Base-by-base conservation (phyloP, 176 grass and related monocot species). In the Raddia guianensis region DNA sequence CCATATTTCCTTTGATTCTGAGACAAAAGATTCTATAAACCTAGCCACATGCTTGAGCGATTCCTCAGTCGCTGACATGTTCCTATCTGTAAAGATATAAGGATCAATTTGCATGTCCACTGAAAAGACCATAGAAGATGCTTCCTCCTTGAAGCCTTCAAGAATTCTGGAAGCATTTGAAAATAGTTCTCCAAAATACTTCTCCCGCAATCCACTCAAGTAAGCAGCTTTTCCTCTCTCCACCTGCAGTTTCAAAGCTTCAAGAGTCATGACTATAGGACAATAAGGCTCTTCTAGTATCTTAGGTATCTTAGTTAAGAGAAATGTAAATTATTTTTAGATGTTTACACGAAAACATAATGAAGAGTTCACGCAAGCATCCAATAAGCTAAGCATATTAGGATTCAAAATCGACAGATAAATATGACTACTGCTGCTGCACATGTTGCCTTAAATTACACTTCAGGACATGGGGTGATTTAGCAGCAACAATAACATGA, bases 21-120 rank as follows among this genome's bases (percentile, higher is more conserved):
- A 98, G 75, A 91, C 92, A 83, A 98, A 98, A 72, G 95, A 94
- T 86, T 98, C 92, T 88, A 98, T 83, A 92, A 92, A 98, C 78
- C 95, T 91, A 84, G 92, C 92, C 68, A 98, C 86, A 86, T 98
- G 90, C 63, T 94, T 94, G 49, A 98, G 81, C 66, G 81, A 62
- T 93, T 94, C 87, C 68, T 87, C 92, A 52, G 58, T 79, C 83
- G 37, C 42, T 70, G 82, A 83, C 11, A 80, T 72, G 67, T 91
- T 94, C 58, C 52, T 80, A 82, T 88, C 42, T 66, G 84, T 19
- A 63, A 33, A 19, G 51, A 57, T 78, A 83, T 70, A 76, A 79
- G 62, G 47, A 84, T 70, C 13, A 9, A 80, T 69, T 63, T 68
- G 74, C 21, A 67, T 61, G 66, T 87, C 70, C 68, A 74, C 7